These are phyloP conservation scores for Clathrospora elynae DNA, from an alignment of 2,329 filamentous ascomycete genomes.

Conservation along the genomic window DNA sequence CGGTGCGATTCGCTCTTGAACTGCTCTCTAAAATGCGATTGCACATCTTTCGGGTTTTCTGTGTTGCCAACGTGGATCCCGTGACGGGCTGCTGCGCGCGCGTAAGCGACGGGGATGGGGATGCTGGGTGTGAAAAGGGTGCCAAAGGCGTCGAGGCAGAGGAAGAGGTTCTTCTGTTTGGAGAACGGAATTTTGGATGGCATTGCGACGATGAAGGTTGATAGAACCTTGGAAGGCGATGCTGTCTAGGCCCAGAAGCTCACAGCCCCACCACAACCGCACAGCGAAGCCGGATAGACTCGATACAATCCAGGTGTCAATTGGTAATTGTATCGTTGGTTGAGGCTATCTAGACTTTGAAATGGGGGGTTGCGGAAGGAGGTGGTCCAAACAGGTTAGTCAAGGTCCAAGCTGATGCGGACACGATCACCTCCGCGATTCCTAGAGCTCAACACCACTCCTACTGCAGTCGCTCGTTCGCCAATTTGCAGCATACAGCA, in stretches of 20 bases:
- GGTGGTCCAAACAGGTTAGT: conserved; percentile 28
- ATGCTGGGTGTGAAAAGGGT: conserved; percentile 63
- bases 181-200: conserved; percentile 8
- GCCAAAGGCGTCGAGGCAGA: conserved; percentile 70
- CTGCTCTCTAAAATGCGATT: conserved; percentile 46
- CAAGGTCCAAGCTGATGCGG: conserved; percentile 27
- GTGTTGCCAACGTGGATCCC: conserved; percentile 55
- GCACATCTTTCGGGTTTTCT: conserved; percentile 31
- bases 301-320: too few relatives aligned
- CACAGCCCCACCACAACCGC: too few relatives aligned
- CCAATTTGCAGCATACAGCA: conserved; percentile 21
- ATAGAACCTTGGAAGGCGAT: background rate
- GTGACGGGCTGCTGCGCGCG: conserved; percentile 56
- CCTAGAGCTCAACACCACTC: conserved; percentile 20
- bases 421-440: conserved; percentile 35
- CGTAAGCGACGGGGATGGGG: conserved; percentile 61
- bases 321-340: background rate
- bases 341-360: background rate
- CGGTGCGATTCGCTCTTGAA: conserved; percentile 55
- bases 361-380: conserved; percentile 14
- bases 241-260: too few relatives aligned
- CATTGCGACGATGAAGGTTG: conserved; percentile 16
- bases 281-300: too few relatives aligned
- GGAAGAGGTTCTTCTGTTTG: conserved; percentile 55
- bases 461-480: conserved; percentile 41